Percentiles rank a stretch among this genome's conserved stretches.
Evolutionary conservation across 805 yeast species (phyloP).

Genomic region (Yarrowia keelungensis): DNA sequence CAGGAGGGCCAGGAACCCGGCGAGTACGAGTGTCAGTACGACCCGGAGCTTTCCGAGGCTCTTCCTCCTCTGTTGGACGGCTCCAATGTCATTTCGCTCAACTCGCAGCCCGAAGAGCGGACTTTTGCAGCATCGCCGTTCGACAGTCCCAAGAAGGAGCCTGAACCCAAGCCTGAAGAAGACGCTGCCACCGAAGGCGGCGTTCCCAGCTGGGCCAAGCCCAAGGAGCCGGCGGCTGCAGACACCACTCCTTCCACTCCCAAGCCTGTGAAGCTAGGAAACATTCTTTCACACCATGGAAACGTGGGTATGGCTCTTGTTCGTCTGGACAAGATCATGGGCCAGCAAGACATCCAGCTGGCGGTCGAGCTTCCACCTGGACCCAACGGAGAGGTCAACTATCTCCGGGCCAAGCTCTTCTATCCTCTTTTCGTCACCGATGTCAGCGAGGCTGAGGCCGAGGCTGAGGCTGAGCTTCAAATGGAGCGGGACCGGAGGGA

Average conservation of each 20-base stretch:
- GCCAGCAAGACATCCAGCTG: constrained; percentile 50
- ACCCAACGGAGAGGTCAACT: constrained; percentile 33
- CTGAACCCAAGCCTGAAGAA: constrained; percentile 9
- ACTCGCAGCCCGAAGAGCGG: constrained; percentile 15
- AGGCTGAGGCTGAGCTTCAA: constrained; percentile 8
- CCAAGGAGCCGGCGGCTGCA: background rate
- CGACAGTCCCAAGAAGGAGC: constrained; percentile 34
- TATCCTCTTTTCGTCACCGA: constrained; percentile 28
- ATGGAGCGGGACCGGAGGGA: constrained; percentile 1
- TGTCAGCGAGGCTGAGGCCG: constrained; percentile 17
- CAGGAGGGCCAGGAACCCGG: constrained; percentile 42
- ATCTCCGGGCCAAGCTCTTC: constrained; percentile 23
- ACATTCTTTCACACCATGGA: constrained; percentile 49
- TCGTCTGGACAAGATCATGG: constrained; percentile 55
- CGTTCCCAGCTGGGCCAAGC: constrained; percentile 16
- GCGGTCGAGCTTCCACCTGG: constrained; percentile 46
- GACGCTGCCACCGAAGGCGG: constrained; percentile 57
- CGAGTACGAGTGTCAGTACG: constrained; percentile 22
- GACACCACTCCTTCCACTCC: constrained; percentile 50
- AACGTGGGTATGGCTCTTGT: constrained; percentile 72
- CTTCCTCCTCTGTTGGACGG: constrained; percentile 11
- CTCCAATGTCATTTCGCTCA: constrained; percentile 24
- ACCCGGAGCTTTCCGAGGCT: background rate
- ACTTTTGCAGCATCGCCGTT: constrained; percentile 42
- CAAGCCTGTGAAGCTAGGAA: constrained; percentile 52